Base-by-base conservation (phyloP, 2,329 filamentous ascomycete genomes). In the Aspergillus cejpii region DNA sequence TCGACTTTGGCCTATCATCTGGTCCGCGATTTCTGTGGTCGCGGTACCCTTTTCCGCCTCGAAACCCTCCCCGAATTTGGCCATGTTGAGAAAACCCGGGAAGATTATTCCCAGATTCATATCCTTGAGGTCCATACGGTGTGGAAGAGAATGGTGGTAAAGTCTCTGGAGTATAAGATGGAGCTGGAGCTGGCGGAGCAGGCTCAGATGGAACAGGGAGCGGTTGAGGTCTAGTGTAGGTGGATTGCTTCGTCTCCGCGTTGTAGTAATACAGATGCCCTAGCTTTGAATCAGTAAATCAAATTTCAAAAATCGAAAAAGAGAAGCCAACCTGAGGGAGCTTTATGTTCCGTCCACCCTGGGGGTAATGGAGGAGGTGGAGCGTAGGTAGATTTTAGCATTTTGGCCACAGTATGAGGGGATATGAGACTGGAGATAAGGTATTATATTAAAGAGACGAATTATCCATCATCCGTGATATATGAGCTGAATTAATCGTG, bases 271-370 rank as follows among this genome's bases (percentile, higher is more conserved):
- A 96, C 21, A 77, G 76, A 66, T 95, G 89, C 3, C 88, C 88
- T 78, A 46, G 17, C 38, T 65, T 43, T 63, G 56, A 38, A 34
- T 23, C 36, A 28, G 47, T 40, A 46, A 29, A 37, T 43, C 44
- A 17, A 12, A 10, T 15, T 26, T 45, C 34, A 52, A 44, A 39
- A 26, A 47, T 41, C 12, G 23, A n/a, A 31, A 4, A n/a, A 39
- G 44, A 39, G 36, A 51, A 48, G 62, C 66, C 44, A 67, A 79
- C 80, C 80, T 40, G 84, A 84, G 5, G 89, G 90, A 41, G 90
- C 88, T 68, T 83, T 90, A 70, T 96, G 89, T 66, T 94, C 87
- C n/a, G 85, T 87, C 90, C 90, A 96, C 51, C 87, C 89, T 34
- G 83, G 75, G 21, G 83, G 84, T 1, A 96, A 74, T 27, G 85